Evolutionary conservation across 2,329 filamentous ascomycete genomes (phyloP), one percentile per base, ranked within the genome.

Genomic region (Metarhizium album): DNA sequence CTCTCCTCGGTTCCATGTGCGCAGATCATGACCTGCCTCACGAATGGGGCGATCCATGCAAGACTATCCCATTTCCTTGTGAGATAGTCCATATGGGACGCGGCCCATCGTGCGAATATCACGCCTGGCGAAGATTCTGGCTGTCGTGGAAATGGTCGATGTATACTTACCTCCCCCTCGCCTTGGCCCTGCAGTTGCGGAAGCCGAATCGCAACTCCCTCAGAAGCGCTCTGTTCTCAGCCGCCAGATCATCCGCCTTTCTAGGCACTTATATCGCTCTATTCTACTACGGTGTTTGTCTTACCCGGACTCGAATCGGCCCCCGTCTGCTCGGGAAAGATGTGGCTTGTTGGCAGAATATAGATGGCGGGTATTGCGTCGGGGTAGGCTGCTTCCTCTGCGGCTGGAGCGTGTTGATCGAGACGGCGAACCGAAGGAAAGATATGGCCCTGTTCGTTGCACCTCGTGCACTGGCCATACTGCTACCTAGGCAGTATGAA

Each of bases 281-380:
- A 11, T 93, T 91, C 64, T 94, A 90, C 70, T 94, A 94, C 63
- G 83, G 85, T 27, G 85, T 94, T 3, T 95, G 89, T 62, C 78
- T 94, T 0, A 74, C 81, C 5, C 79, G 89, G 43, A 90, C 83
- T 1, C 76, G 86, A 11, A 54, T 93, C 6, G 88, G 88, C 0
- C 89, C 89, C 0, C 77, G 64, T 33, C 22, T 91, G 13, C 69
- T 90, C 23, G 77, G 80, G n/a, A 70, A 63, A 18, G 74, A 79
- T 53, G 65, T 64, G 0, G 57, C 63, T 1, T 61, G 69, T 23
- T 67, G 74, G 24, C 76, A 80, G 60, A 64, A 60, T 47, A 77
- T 84, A 52, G 80, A 84, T 53, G 66, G 72, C 5, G 83, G 83
- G 2, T 62, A 89, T 9, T 90, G 87, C 59, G 80, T 94, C 9